These are phyloP conservation scores for Avena eriantha DNA, from an alignment of 176 grass and related monocot species.

Conservation along the genomic window DNA sequence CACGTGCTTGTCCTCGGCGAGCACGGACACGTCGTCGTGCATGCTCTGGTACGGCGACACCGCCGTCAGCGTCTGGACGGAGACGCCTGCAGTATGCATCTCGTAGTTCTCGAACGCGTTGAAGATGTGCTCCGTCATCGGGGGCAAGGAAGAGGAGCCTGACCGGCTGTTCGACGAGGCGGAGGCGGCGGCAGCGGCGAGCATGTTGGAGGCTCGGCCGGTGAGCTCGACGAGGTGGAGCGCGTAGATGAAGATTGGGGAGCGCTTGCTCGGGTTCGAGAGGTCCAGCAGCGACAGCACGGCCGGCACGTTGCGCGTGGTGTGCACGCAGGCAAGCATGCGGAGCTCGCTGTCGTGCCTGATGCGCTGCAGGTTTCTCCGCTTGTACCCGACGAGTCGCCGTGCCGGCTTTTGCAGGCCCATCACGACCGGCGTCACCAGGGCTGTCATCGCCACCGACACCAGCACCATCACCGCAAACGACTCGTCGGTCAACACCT, in stretches of 20 bases:
- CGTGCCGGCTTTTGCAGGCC: constrained; percentile 54
- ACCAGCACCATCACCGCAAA: constrained; percentile 74
- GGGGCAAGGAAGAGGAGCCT: constrained; percentile 17
- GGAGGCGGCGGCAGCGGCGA: constrained; percentile 54
- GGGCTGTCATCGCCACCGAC: constrained; percentile 64
- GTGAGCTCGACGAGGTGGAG: constrained; percentile 97
- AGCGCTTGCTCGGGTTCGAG: constrained; percentile 74
- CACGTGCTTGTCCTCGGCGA: constrained; percentile 77
- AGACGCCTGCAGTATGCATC: constrained; percentile 61
- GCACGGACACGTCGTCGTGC: constrained; percentile 81
- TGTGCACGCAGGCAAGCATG: constrained; percentile 86
- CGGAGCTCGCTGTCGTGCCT: constrained; percentile 86
- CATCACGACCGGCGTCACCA: constrained; percentile 72
- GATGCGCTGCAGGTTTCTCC: constrained; percentile 76
- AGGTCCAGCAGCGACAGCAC: constrained; percentile 75
- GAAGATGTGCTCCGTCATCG: constrained; percentile 64
- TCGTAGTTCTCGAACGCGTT: constrained; percentile 80
- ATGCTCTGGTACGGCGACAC: constrained; percentile 78
- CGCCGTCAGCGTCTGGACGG: constrained; percentile 67
- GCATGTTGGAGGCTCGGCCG: constrained; percentile 77
- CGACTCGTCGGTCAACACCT: constrained; percentile 66
- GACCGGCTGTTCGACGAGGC: constrained; percentile 32
- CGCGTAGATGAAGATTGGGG: constrained; percentile 87
- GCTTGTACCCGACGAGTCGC: constrained; percentile 71
- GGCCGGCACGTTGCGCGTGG: constrained; percentile 79